Evolutionary conservation across 768 basidiomycete genomes (phyloP).

Genomic region (Tylopilus cervinicoccineus): DNA sequence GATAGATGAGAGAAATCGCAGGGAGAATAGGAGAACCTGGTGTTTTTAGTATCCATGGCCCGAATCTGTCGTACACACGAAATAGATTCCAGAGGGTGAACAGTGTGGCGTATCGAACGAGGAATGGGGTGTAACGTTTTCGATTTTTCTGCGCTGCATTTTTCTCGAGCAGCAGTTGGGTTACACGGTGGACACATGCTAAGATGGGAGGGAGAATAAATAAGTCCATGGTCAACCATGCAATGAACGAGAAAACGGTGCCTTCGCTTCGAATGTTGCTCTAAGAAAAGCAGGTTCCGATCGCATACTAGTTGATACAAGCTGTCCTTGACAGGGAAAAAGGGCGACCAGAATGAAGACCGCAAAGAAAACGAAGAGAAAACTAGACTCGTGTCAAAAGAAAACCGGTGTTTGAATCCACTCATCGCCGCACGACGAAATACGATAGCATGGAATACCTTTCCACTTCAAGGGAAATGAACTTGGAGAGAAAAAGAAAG

Average conservation of each 20-base stretch:
- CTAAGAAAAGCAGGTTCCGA: neutral
- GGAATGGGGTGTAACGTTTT: neutral
- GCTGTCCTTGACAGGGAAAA: neutral
- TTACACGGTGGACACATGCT: neutral
- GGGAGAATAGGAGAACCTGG: too few relatives aligned
- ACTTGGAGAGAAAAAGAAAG: neutral
- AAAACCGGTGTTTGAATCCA: neutral
- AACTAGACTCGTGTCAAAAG: neutral
- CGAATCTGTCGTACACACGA: too few relatives aligned
- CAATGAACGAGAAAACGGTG: conserved; percentile 3
- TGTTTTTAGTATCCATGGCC: too few relatives aligned
- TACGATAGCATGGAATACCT: neutral
- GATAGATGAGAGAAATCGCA: too few relatives aligned
- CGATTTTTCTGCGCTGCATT: neutral
- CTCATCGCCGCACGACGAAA: neutral
- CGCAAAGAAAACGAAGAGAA: neutral
- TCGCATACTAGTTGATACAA: conserved; percentile 6
- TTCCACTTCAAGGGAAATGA: neutral
- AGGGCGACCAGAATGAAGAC: neutral
- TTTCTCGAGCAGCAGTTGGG: neutral
- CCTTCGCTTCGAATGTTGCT: neutral
- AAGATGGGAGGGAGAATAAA: conserved; percentile 5
- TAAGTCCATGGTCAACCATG: conserved; percentile 20
- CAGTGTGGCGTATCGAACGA: too few relatives aligned
- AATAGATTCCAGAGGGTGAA: too few relatives aligned